These are phyloP conservation scores for Triticum timopheevii DNA, from an alignment of 176 grass and related monocot genomes.

Conservation along the genomic window DNA sequence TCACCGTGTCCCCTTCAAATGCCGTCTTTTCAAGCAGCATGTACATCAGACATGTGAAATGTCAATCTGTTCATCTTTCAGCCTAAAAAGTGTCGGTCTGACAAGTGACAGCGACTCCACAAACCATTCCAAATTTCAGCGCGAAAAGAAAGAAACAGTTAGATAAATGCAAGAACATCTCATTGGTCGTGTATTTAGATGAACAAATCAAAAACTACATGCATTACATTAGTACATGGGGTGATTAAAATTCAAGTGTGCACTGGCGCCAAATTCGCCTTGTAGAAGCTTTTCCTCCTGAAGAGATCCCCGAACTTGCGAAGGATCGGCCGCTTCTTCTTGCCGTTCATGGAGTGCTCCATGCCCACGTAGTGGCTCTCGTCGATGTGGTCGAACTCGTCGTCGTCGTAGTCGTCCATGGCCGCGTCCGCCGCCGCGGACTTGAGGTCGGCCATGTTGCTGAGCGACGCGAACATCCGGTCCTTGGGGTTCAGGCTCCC, in stretches of 20 bases:
- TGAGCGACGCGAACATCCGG: conserved; percentile 61
- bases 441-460: conserved; percentile 75
- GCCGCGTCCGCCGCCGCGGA: conserved; percentile 35
- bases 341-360: conserved; percentile 37
- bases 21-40: background rate
- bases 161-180: background rate
- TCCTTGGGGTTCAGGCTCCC: conserved; percentile 49
- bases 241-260: background rate
- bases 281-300: conserved; percentile 64
- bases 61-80: background rate
- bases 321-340: conserved; percentile 64
- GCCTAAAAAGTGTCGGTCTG: background rate
- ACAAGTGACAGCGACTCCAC: background rate
- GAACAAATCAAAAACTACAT: conserved; percentile 15
- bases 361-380: conserved; percentile 36
- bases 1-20: background rate
- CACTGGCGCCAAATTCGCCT: conserved; percentile 39
- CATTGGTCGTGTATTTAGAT: conserved; percentile 35
- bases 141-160: background rate
- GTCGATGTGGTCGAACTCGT: conserved; percentile 67
- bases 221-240: background rate
- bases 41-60: background rate
- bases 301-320: conserved; percentile 75
- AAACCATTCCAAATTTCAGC: background rate
- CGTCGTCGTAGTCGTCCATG: conserved; percentile 52